A percentile compares a stretch with the other conserved stretches of the same genome.
Conservation (phyloP, 352 stramenopile genomes). For the Phytopythium boreale region DNA sequence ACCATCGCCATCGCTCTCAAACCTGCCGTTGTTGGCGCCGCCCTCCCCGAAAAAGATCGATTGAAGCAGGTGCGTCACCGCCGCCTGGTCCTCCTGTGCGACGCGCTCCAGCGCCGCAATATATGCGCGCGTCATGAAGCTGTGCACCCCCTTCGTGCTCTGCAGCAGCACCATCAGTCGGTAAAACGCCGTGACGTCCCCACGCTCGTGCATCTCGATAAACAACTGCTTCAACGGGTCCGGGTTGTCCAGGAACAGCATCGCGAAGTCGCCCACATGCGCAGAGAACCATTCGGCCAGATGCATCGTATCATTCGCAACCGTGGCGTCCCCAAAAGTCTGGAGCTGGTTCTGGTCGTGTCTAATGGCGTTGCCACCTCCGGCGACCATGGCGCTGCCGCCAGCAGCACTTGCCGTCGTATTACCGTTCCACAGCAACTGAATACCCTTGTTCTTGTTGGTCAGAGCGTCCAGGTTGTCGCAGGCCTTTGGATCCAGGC, state of each 20-base stretch:
- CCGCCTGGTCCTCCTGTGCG: slow-evolving; percentile 54
- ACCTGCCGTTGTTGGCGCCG: not conserved
- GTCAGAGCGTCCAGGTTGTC: slow-evolving; percentile 51
- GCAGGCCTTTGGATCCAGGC: slow-evolving; percentile 50
- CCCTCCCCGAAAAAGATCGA: slow-evolving; percentile 42
- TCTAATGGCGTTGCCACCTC: not conserved
- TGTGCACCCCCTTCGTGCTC: slow-evolving; percentile 55
- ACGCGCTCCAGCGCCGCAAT: slow-evolving; percentile 51
- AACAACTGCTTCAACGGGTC: slow-evolving; percentile 66
- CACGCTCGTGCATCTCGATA: slow-evolving; percentile 51
- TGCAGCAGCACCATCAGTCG: slow-evolving; percentile 63
- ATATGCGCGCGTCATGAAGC: slow-evolving; percentile 49
- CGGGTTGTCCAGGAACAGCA: slow-evolving; percentile 46
- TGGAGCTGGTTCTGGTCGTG: slow-evolving; percentile 1
- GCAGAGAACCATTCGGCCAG: slow-evolving; percentile 62
- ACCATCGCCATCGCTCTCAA: too few species aligned
- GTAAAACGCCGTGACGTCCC: slow-evolving; percentile 48
- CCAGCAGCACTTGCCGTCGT: not conserved
- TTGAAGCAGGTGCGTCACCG: slow-evolving; percentile 40
- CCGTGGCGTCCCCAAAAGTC: not conserved
- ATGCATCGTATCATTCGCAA: slow-evolving; percentile 11
- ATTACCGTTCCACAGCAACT: slow-evolving; percentile 52
- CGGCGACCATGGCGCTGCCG: not conserved
- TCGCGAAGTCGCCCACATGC: slow-evolving; percentile 47
- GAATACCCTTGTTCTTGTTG: slow-evolving; percentile 49